These are phyloP conservation scores for Eragrostis nindensis DNA, from an alignment of 176 grass and related monocot genomes.

Conservation along the genomic window DNA sequence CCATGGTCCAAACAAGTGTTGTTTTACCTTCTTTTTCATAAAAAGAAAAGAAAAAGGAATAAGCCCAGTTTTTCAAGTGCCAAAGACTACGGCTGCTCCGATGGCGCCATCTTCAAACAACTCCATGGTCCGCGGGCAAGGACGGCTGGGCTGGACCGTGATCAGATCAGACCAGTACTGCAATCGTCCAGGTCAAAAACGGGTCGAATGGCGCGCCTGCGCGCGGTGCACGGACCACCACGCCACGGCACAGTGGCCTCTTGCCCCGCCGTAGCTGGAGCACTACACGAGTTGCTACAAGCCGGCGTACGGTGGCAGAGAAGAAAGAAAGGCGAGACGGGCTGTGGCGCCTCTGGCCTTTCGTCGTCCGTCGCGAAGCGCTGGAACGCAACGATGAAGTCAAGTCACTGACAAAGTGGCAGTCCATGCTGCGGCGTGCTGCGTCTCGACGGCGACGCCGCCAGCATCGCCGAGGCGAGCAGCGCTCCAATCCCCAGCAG, in stretches of 20 bases:
- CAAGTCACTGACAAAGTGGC: not conserved
- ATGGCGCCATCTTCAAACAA: not conserved
- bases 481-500: no score
- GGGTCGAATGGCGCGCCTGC: no score
- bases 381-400: slow-evolving; percentile 23
- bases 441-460: no score
- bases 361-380: not conserved
- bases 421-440: no score
- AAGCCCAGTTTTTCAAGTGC: not conserved
- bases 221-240: slow-evolving; percentile 20
- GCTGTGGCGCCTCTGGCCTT: not conserved
- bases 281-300: slow-evolving; percentile 31
- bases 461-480: no score
- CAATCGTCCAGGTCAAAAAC: not conserved
- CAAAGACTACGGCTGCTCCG: not conserved
- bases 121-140: no score
- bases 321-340: no score
- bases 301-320: slow-evolving; percentile 14
- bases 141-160: not conserved
- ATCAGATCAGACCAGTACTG: not conserved
- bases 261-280: not conserved
- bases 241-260: slow-evolving; percentile 29
- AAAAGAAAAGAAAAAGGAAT: not conserved
- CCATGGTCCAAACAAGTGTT: no score
- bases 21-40: no score